Percentiles rank a stretch among this genome's conserved stretches.
These are phyloP conservation scores for Mycena crocata DNA, from an alignment of 768 basidiomycete genomes.

Conservation along the genomic window DNA sequence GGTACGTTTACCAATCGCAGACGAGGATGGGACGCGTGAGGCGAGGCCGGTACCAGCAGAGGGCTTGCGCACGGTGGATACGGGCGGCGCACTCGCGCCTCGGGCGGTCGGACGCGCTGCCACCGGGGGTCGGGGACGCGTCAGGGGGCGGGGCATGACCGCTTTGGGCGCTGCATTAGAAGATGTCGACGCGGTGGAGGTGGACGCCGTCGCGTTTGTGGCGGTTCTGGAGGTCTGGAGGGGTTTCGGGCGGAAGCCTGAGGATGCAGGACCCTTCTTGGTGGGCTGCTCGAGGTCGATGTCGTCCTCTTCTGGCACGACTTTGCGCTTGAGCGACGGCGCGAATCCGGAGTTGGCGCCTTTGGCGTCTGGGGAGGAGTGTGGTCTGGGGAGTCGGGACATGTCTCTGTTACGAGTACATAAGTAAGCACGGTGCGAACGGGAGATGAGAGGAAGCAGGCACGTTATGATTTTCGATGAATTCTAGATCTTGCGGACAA, in stretches of 20 bases:
- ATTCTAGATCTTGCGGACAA: too few relatives aligned
- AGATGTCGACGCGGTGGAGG: slow-evolving; percentile 7
- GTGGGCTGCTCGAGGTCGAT: slow-evolving; percentile 24
- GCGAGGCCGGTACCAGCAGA: slow-evolving; percentile 16
- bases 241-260: slow-evolving; percentile 31
- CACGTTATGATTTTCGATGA: not conserved
- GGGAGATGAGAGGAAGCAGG: not conserved
- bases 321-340: slow-evolving; percentile 30
- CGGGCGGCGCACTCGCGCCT: slow-evolving; percentile 25
- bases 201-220: slow-evolving; percentile 9
- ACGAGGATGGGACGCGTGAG: slow-evolving; percentile 25
- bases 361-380: slow-evolving; percentile 30
- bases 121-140: slow-evolving; percentile 23
- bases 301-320: slow-evolving; percentile 32
- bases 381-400: slow-evolving; percentile 30
- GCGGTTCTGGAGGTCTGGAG: slow-evolving; percentile 24
- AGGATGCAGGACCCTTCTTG: slow-evolving; percentile 26
- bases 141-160: slow-evolving; percentile 25
- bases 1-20: slow-evolving; percentile 11
- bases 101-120: slow-evolving; percentile 30
- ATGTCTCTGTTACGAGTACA: not conserved
- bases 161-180: not conserved
- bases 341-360: too few relatives aligned
- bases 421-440: not conserved
- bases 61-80: slow-evolving; percentile 28